A percentile compares a stretch with the other conserved stretches of the same genome.
phyloP scores from a whole-genome alignment of 148 eudicot species.

The Amaranthus palmeri region DNA sequence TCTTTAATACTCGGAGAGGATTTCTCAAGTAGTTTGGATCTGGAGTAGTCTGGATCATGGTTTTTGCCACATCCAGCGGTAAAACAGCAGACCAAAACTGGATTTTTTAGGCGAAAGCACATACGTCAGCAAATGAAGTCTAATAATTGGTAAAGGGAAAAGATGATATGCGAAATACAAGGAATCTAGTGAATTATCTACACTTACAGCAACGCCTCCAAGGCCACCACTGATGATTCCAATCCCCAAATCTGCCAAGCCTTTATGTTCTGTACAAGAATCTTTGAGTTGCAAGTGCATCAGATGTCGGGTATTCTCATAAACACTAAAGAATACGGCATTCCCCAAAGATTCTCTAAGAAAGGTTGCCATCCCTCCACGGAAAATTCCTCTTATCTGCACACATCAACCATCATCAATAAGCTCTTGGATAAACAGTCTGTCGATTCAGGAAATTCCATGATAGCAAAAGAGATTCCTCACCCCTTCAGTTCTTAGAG shows the following conservation, averaged over 20 bases:
- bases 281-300: slow-evolving; percentile 56
- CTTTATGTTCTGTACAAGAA: slow-evolving; percentile 31
- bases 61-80: slow-evolving; percentile 88
- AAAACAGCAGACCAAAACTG: slow-evolving; percentile 82
- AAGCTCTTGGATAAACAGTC: slow-evolving; percentile 14
- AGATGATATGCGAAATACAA: neutral
- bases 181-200: neutral
- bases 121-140: slow-evolving; percentile 8
- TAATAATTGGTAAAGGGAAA: neutral
- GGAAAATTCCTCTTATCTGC: slow-evolving; percentile 77
- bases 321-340: slow-evolving; percentile 74
- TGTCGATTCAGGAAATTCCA: slow-evolving; percentile 10
- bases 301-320: slow-evolving; percentile 64
- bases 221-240: slow-evolving; percentile 90
- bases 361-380: slow-evolving; percentile 82
- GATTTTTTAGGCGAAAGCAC: neutral
- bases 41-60: slow-evolving; percentile 73
- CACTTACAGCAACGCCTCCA: slow-evolving; percentile 80
- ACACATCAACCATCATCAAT: slow-evolving; percentile 18
- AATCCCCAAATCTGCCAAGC: slow-evolving; percentile 65
- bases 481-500: slow-evolving; percentile 79
- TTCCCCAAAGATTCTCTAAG: slow-evolving; percentile 79
- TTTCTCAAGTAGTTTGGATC: slow-evolving; percentile 55
- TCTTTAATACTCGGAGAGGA: slow-evolving; percentile 52
- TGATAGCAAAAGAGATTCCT: slow-evolving; percentile 16